Percentiles rank a stretch among this genome's conserved stretches.
Conservation (phyloP, 495 filamentous ascomycete species). For the Aspergillus sclerotiicarbonarius region DNA sequence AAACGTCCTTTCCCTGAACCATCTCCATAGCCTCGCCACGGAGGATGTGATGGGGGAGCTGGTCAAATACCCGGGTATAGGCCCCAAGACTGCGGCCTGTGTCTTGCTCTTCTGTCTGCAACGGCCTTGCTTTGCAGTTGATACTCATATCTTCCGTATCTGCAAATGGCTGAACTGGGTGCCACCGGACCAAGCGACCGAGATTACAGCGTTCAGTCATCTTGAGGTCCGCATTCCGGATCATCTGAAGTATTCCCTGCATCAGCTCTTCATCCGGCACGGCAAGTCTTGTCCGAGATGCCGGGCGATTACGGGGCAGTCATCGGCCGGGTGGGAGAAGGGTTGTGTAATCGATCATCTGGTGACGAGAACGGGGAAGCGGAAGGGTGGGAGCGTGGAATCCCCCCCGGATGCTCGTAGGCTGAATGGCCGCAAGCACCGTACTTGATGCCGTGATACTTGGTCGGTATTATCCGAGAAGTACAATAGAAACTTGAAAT, state of each 20-base stretch:
- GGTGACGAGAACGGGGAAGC: conserved; percentile 43
- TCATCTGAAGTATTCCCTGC: conserved; percentile 83
- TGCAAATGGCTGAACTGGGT: conserved; percentile 87
- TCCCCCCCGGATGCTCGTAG: background rate
- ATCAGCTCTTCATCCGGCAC: conserved; percentile 84
- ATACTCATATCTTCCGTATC: conserved; percentile 81
- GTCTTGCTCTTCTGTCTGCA: conserved; percentile 78
- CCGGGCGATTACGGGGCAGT: conserved; percentile 52
- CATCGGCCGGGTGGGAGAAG: conserved; percentile 43
- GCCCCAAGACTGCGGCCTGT: conserved; percentile 88
- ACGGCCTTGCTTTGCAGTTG: conserved; percentile 77
- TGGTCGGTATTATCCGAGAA: too few relatives aligned
- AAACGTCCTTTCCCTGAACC: conserved; percentile 68
- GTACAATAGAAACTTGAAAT: too few relatives aligned
- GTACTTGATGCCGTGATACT: background rate
- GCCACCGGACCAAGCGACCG: conserved; percentile 53
- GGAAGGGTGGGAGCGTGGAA: conserved; percentile 27
- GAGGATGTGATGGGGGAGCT: conserved; percentile 73
- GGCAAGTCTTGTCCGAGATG: conserved; percentile 80
- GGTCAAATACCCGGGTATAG: conserved; percentile 77
- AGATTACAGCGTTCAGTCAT: conserved; percentile 74
- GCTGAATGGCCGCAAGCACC: background rate
- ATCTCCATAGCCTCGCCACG: conserved; percentile 65
- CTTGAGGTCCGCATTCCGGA: conserved; percentile 79
- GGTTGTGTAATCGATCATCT: conserved; percentile 54